Evolutionary conservation across 208 protist genomes (phyloP), one percentile per base, ranked within the genome.

Genomic region (Acanthamoeba triangularis): DNA sequence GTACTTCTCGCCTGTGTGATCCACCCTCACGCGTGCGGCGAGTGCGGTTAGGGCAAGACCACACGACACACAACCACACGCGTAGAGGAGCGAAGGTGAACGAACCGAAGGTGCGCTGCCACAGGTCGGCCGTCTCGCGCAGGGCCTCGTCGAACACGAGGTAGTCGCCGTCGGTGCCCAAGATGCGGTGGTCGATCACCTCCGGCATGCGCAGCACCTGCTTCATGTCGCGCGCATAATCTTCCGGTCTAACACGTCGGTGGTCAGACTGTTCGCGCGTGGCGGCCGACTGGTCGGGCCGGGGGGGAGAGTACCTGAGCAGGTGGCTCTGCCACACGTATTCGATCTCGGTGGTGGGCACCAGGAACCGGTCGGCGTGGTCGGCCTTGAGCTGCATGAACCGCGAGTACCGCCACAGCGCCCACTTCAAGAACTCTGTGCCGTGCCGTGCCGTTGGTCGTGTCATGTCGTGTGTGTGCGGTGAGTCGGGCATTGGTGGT

Each of bases 351-450:
- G 67, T 37, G 25, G 67, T 76, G 67, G 67, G 67, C 67, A 76
- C 67, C 30, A 76, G 67, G 33, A 76, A 76, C 67, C 25, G 33
- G 67, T 76, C 67, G 14, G 67, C 13, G 67, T 76, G 67, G 30
- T 76, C 67, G 67, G 67, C 67, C 67, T 76, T 76, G 67, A 76
- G 67, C n/a, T 76, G 67, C 67, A 76, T 76, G 67, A 76, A 76
- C 25, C n/a, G 33, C 25, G 67, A 33, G 18, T 76, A 76, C 11
- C 67, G 8, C 67, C 67, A 76, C 25, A 76, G 67, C 67, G 67
- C 67, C 67, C 67, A 76, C n/a, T 2, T 28, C 67, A 76, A 11
- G 13, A 41, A 76, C n/a, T 76, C 67, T 76, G 67, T 67, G 41
- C 11, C 41, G 41, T 47, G 41, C n/a, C n/a, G n/a, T n/a, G n/a